Base-by-base conservation (phyloP, 176 grass and related monocot species). In the Dendrocalamus sinicus region DNA sequence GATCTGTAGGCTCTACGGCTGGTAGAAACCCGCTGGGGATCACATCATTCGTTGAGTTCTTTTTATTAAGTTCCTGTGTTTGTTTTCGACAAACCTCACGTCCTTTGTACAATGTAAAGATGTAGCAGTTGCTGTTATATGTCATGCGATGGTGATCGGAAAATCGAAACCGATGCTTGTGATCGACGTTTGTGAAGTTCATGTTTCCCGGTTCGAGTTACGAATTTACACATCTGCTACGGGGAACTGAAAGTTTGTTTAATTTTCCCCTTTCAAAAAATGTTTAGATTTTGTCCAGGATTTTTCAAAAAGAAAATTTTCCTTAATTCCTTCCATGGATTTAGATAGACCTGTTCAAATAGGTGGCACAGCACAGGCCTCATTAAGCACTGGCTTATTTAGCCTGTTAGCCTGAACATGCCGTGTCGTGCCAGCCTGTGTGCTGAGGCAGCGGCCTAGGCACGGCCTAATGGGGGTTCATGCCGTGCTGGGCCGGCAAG, bases 11-110 rank as follows among this genome's bases (percentile, higher is more conserved):
- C 57, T 90, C 84, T 80, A 83, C 67, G 28, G 17, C 46, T 73
- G 71, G 85, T 85, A 69, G 83, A 89, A 68, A 10, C 52, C 58
- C 73, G 66, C 40, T 73, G 66, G 16, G 57, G 78, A 73, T 68
- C 67, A 43, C 48, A 48, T 57, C 24, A 47, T 65, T 67, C 47
- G 11, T 80, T 58, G 12, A 47, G 26, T 74, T 86, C 16, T 54
- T 37, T 64, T 78, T 47, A 40, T 4, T 7, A 40, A 23, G 62
- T 79, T 59, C 19, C 9, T 19, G 53, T 71, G 19, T 30, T 20
- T 64, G 59, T 55, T 22, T 23, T 10, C 22, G 7, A 12, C 48
- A 15, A 37, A 32, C 12, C 23, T 74, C 20, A 67, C 50, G 10
- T 12, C 61, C 35, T 48, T 40, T 71, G 30, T 6, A 2, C 11